Conservation (phyloP, 2,329 filamentous ascomycete species). For the Sclerotinia sclerotiorum region DNA sequence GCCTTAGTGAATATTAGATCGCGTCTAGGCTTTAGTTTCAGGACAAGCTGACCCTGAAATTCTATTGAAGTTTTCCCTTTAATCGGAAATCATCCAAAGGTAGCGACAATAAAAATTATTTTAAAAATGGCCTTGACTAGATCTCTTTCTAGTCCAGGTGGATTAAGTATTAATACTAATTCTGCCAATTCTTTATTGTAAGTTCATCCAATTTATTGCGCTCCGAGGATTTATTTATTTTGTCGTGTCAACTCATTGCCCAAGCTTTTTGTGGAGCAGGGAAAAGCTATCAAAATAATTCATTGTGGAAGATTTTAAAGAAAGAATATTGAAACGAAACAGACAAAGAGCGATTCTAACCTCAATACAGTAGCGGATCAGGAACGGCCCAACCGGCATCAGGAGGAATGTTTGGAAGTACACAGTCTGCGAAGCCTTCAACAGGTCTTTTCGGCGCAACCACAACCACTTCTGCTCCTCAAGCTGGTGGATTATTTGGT, state of each 20-base stretch:
- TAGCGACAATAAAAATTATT: background rate
- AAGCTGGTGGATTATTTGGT: constrained; percentile 35
- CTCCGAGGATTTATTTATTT: constrained; percentile 8
- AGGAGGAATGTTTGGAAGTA: constrained; percentile 40
- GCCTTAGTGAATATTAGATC: constrained; percentile 18
- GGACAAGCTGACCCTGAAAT: background rate
- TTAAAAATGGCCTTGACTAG: constrained; percentile 44
- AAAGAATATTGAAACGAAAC: constrained; percentile 5
- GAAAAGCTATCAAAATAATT: constrained; percentile 27
- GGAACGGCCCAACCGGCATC: constrained; percentile 33
- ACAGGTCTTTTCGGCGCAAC: constrained; percentile 40
- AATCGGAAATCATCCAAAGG: background rate
- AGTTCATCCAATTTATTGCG: constrained; percentile 35
- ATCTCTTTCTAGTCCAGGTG: constrained; percentile 59
- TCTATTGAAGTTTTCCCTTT: background rate
- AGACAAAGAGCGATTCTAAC: constrained; percentile 28
- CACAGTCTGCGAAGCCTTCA: constrained; percentile 36
- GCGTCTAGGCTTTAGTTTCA: constrained; percentile 6
- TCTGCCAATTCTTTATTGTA: constrained; percentile 59
- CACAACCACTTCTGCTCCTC: constrained; percentile 30
- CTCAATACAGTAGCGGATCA: constrained; percentile 35
- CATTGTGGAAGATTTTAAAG: constrained; percentile 10
- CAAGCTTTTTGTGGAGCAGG: constrained; percentile 24
- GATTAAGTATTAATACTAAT: constrained; percentile 63
- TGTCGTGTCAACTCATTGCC: constrained; percentile 11